Evolutionary conservation across 2,329 filamentous ascomycete species (phyloP).

Genomic region (Trichoderma sp.): DNA sequence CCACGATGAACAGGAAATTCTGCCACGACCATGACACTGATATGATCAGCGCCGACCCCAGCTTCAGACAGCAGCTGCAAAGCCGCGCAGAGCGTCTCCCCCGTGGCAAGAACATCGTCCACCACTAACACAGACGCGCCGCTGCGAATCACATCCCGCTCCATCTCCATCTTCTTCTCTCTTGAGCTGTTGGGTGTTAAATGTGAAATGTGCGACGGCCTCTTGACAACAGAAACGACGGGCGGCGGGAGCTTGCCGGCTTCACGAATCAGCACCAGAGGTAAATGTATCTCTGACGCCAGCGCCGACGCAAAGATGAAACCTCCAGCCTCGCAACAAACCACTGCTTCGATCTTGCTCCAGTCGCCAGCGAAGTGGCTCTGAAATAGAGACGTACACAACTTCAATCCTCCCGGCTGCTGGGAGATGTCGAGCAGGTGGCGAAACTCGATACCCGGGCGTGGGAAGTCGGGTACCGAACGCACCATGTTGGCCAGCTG

Average conservation of each 20-base stretch:
- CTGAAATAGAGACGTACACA: constrained; percentile 54
- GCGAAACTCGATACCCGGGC: constrained; percentile 53
- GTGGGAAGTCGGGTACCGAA: constrained; percentile 51
- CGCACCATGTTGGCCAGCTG: constrained; percentile 53
- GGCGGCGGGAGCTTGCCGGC: constrained; percentile 62
- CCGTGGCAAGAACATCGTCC: constrained; percentile 61
- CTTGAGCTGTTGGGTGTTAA: constrained; percentile 27
- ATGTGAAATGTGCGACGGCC: constrained; percentile 56
- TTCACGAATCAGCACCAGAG: constrained; percentile 54
- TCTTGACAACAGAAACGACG: constrained; percentile 49
- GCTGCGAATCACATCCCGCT: constrained; percentile 40
- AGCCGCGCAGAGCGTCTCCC: constrained; percentile 55
- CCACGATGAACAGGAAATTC: constrained; percentile 60
- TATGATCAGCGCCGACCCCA: constrained; percentile 42
- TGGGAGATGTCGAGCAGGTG: constrained; percentile 60
- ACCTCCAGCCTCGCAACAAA: constrained; percentile 58
- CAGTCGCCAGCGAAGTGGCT: constrained; percentile 49
- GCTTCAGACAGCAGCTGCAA: constrained; percentile 48
- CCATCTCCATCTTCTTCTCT: constrained; percentile 52
- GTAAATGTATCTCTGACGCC: constrained; percentile 42
- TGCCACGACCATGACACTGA: constrained; percentile 55
- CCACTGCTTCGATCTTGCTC: constrained; percentile 48
- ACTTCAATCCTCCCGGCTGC: constrained; percentile 48
- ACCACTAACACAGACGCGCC: constrained; percentile 54
- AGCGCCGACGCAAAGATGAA: constrained; percentile 57